These are phyloP conservation scores for Hypericum androsaemum DNA, from an alignment of 345 rosid species.

Conservation along the genomic window DNA sequence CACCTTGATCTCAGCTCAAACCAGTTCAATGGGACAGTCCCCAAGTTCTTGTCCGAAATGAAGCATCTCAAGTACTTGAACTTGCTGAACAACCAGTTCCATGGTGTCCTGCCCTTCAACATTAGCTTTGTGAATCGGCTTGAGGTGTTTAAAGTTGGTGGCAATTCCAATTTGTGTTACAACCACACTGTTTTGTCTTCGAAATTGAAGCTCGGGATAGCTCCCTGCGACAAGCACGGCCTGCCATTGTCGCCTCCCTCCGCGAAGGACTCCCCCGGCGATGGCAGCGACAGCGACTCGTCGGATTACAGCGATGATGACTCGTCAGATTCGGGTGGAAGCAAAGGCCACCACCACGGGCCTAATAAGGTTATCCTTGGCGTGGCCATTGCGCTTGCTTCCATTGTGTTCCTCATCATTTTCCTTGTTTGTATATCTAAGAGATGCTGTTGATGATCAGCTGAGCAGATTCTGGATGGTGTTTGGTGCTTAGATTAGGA, in stretches of 20 bases:
- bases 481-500: too few species aligned
- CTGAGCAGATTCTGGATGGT: background rate
- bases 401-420: constrained; percentile 13
- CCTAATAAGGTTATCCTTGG: constrained; percentile 11
- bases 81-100: constrained; percentile 59
- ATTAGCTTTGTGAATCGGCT: constrained; percentile 52
- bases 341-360: background rate
- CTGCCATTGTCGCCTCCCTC: constrained; percentile 80
- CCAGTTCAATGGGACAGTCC: constrained; percentile 81
- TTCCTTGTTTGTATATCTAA: constrained; percentile 6
- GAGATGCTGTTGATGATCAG: constrained; percentile 6
- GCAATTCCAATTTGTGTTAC: constrained; percentile 71
- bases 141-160: constrained; percentile 58
- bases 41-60: constrained; percentile 56
- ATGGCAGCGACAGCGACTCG: constrained; percentile 30
- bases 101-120: constrained; percentile 82
- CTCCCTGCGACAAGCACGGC: constrained; percentile 81
- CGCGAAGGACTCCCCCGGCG: constrained; percentile 34
- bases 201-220: constrained; percentile 77
- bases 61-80: constrained; percentile 59
- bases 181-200: constrained; percentile 59
- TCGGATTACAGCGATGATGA: constrained; percentile 37
- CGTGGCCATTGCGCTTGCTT: constrained; percentile 6
- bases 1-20: constrained; percentile 84
- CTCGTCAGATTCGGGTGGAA: background rate